Base-by-base conservation (phyloP, 2,329 filamentous ascomycete genomes). In the Elsinoe fawcettii region DNA sequence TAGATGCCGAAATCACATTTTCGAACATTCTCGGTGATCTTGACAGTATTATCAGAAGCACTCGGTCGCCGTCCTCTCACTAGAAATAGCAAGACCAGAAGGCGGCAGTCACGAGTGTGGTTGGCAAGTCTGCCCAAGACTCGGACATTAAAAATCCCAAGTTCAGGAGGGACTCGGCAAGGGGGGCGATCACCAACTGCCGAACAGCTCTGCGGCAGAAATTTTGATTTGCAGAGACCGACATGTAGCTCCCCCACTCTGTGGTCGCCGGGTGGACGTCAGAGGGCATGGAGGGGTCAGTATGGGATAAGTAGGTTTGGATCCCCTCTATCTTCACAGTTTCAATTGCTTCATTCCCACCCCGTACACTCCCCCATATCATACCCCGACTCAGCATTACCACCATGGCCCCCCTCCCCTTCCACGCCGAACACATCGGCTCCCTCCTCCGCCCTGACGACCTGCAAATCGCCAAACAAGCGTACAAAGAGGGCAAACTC, bases 391-490 rank as follows among this genome's bases (percentile, higher is more conserved):
- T 39, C 23, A 30, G 7, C 36, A 20, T 18, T 20, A 44, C 36
- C 20, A 22, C 25, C 34, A 60, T 60, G 56, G 56, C 51, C 44
- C 44, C 53, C 44, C 80, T 82, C 41, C 85, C 83, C 51, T 88
- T 87, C 71, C 80, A 86, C 66, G 84, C 85, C 59, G 86, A 89
- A 72, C 86, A 89, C 63, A 79, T 88, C 61, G 86, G 86, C 55
- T 88, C 85, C 14, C 75, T 89, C 49, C 80, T 88, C 58, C 83
- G 86, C 30, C 85, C 86, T 1, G 70, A 81, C 55, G 72, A 78
- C 54, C 78, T 89, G 23, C 75, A 86, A 12, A 74, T 81, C 47
- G 80, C 80, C 49, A 77, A 86, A 70, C 73, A 77, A 62, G 68
- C 79, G 67, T 70, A 77, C 59, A 76, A 84, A 61, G 79, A 81